phyloP scores from a whole-genome alignment of 108 stramenopile genomes.

The Skeletonema tropicum region DNA sequence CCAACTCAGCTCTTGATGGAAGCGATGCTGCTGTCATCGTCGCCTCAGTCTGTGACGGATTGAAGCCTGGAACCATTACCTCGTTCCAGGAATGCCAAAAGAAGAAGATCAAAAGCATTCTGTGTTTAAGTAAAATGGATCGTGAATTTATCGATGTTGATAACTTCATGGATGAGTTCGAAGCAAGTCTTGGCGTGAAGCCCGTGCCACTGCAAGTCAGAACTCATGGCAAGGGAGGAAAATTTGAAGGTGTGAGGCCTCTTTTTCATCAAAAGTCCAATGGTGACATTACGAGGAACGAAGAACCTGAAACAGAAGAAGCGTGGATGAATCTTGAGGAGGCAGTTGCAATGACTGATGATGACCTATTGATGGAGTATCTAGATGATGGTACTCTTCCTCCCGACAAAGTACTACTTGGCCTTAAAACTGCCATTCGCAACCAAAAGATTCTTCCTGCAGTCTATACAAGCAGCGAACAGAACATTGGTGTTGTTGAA shows the following conservation, averaged over 20 bases:
- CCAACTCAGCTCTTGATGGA: constrained; percentile 31
- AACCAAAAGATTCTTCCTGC: constrained; percentile 33
- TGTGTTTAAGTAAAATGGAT: constrained; percentile 48
- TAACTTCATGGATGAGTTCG: constrained; percentile 26
- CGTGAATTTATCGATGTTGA: constrained; percentile 28
- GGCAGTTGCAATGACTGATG: constrained; percentile 40
- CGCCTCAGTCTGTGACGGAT: constrained; percentile 36
- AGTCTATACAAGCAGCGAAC: constrained; percentile 34
- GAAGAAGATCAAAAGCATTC: constrained; percentile 31
- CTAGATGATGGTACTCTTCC: constrained; percentile 19
- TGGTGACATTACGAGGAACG: constrained; percentile 7
- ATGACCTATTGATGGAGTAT: constrained; percentile 37
- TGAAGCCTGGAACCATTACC: constrained; percentile 24
- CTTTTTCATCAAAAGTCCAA: constrained; percentile 19
- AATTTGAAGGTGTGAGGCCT: constrained; percentile 27
- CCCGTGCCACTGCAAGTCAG: constrained; percentile 36
- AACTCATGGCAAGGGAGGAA: constrained; percentile 7
- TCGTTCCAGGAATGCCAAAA: constrained; percentile 35
- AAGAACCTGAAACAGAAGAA: constrained; percentile 19
- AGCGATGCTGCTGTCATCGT: constrained; percentile 39
- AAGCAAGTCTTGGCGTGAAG: constrained; percentile 24
- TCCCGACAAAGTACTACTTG: constrained; percentile 13
- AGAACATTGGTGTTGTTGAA: constrained; percentile 36
- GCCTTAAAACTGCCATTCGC: constrained; percentile 12
- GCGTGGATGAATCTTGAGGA: constrained; percentile 39